A percentile compares a stretch with the other conserved stretches of the same genome.
Conservation (phyloP, 2,329 filamentous ascomycete species). For the Penicillium sp. region DNA sequence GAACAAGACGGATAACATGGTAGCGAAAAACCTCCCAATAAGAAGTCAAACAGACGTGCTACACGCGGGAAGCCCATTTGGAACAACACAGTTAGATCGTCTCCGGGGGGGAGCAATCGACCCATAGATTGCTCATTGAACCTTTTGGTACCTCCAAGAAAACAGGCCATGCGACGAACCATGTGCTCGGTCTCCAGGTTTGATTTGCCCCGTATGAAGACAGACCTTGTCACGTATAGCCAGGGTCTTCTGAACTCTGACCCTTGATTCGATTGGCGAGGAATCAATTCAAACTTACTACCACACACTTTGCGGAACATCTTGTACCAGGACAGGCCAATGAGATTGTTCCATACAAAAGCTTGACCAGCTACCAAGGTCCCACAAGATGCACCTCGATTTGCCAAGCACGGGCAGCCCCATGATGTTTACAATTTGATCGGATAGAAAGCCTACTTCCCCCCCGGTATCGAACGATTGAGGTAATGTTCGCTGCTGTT, state of each 20-base stretch:
- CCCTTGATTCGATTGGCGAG: background rate
- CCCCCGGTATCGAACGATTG: conserved; percentile 1
- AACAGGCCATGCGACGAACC: background rate
- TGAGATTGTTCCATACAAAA: background rate
- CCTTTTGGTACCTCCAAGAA: background rate
- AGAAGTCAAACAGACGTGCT: background rate
- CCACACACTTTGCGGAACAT: background rate
- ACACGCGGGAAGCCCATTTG: background rate
- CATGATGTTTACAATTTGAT: background rate
- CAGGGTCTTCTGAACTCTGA: background rate
- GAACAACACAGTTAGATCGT: background rate
- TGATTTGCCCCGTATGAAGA: background rate
- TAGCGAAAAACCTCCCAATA: background rate
- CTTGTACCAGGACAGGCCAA: background rate
- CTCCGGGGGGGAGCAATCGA: background rate
- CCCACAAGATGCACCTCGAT: background rate
- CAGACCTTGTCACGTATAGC: background rate
- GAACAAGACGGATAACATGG: background rate
- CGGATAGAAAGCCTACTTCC: background rate
- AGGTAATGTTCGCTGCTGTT: background rate
- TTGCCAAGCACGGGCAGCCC: background rate
- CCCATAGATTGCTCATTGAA: background rate
- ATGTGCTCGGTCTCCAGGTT: background rate
- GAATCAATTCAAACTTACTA: background rate
- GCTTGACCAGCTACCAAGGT: background rate